A percentile compares a stretch with the other conserved stretches of the same genome.
Evolutionary conservation across 768 basidiomycete genomes (phyloP).

Genomic region (Suillus tomentosus): DNA sequence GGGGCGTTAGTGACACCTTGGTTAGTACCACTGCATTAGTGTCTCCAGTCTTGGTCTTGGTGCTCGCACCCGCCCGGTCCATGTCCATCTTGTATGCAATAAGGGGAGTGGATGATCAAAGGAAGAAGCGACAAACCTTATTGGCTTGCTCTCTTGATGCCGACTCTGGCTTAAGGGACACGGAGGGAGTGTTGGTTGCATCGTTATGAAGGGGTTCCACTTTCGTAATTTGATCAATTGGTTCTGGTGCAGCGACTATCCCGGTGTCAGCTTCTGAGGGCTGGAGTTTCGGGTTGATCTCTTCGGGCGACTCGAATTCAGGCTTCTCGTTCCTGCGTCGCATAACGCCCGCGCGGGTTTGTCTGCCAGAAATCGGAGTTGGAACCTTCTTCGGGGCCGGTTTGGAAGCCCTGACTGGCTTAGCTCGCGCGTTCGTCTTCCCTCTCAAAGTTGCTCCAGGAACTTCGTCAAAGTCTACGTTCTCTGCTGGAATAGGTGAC

Average conservation of each 20-base stretch:
- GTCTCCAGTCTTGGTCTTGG: neutral
- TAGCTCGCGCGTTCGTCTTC: conserved; percentile 17
- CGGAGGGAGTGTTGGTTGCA: neutral
- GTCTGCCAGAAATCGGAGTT: neutral
- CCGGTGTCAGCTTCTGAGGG: neutral
- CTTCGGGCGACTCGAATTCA: conserved; percentile 4
- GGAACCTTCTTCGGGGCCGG: conserved; percentile 5
- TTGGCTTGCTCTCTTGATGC: neutral
- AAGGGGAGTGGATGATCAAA: too few species aligned
- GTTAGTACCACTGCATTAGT: neutral
- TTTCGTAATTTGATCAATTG: neutral
- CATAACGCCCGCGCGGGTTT: conserved; percentile 27
- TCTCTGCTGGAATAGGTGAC: conserved; percentile 25
- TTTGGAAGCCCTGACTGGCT: conserved; percentile 20
- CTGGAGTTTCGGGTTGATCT: neutral
- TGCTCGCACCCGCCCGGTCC: neutral
- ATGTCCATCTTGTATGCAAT: neutral
- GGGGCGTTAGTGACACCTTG: neutral
- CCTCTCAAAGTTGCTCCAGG: conserved; percentile 19
- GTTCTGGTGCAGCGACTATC: neutral
- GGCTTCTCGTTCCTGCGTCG: conserved; percentile 25
- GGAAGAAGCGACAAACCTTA: neutral
- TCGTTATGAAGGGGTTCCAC: neutral
- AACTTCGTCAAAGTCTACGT: conserved; percentile 36
- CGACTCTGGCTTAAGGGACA: neutral